Evolutionary conservation across 2,329 filamentous ascomycete genomes (phyloP).

Genomic region (Calonectria honghensis): DNA sequence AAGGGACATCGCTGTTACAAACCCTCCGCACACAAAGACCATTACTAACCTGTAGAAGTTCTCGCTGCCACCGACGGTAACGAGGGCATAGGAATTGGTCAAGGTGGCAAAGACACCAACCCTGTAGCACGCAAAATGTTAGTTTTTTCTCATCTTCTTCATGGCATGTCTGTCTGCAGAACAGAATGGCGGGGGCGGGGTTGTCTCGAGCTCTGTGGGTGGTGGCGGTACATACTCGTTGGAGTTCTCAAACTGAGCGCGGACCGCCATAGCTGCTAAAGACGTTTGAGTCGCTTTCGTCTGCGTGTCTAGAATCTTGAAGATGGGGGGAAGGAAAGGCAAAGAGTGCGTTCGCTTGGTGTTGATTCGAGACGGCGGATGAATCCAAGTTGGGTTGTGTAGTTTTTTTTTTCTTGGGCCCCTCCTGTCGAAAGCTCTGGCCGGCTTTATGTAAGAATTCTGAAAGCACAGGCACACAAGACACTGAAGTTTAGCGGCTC

Average conservation of each 20-base stretch:
- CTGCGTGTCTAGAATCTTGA: constrained; percentile 46
- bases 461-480: constrained; percentile 27
- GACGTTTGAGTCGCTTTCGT: constrained; percentile 42
- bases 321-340: neutral
- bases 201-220: constrained; percentile 29
- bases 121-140: constrained; percentile 67
- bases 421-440: constrained; percentile 47
- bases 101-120: constrained; percentile 97
- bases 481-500: constrained; percentile 33
- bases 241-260: constrained; percentile 90
- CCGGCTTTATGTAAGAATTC: constrained; percentile 52
- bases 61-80: constrained; percentile 95
- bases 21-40: neutral
- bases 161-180: constrained; percentile 12
- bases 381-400: constrained; percentile 39
- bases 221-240: constrained; percentile 81
- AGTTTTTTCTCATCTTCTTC: constrained; percentile 32
- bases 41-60: constrained; percentile 91
- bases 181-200: constrained; percentile 50
- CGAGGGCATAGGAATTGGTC: constrained; percentile 97
- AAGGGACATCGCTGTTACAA: neutral
- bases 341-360: constrained; percentile 5
- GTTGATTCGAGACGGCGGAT: constrained; percentile 44
- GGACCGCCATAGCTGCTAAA: constrained; percentile 75
- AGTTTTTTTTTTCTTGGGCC: constrained; percentile 48